Evolutionary conservation across 108 stramenopile species (phyloP).

Genomic region (Stephanodiscus minutulus): DNA sequence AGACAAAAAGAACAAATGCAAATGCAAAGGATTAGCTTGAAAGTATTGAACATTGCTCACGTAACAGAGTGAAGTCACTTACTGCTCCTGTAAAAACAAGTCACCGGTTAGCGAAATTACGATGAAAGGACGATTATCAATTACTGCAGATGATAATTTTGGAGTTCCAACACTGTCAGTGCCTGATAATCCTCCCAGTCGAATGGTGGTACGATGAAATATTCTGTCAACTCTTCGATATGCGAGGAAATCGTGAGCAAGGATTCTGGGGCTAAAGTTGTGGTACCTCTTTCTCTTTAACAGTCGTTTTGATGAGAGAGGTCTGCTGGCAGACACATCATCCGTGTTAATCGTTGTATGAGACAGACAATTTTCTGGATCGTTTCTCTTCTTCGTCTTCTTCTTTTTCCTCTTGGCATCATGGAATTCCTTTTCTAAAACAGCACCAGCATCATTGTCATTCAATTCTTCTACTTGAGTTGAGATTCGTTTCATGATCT

Average conservation of each 20-base stretch:
- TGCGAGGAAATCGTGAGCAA: conserved; percentile 76
- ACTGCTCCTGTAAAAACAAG: conserved; percentile 69
- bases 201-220: conserved; percentile 74
- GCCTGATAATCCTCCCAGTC: conserved; percentile 26
- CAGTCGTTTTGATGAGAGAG: conserved; percentile 20
- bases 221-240: conserved; percentile 72
- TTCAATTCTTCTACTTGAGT: conserved; percentile 64
- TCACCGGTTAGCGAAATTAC: conserved; percentile 76
- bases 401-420: conserved; percentile 48
- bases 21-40: not conserved
- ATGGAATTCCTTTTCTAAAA: conserved; percentile 59
- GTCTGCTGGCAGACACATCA: not conserved
- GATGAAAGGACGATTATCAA: conserved; percentile 54
- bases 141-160: conserved; percentile 1
- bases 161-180: not conserved
- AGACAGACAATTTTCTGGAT: conserved; percentile 8
- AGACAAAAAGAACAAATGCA: not conserved
- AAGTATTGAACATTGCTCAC: not conserved
- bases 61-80: not conserved
- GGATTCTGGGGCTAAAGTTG: conserved; percentile 67
- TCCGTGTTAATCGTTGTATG: conserved; percentile 4
- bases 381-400: conserved; percentile 15
- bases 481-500: conserved; percentile 64
- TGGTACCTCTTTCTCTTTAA: conserved; percentile 71
- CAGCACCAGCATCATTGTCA: conserved; percentile 46